Conservation (phyloP, 257 asterid genomes). For the Hygrophila difformis region DNA sequence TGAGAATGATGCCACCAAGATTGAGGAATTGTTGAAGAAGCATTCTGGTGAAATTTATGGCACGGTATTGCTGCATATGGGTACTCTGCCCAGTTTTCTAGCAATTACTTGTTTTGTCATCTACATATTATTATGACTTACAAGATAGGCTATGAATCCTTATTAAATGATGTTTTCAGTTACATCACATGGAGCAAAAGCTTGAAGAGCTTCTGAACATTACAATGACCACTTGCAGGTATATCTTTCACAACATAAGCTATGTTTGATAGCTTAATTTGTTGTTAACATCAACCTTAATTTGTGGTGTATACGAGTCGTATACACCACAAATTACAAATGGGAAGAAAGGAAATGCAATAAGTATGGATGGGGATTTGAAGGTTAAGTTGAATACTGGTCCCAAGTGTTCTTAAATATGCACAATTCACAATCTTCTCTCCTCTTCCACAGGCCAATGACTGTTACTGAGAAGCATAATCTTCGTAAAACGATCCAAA, state of each 20-base stretch:
- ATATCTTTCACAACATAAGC: too few species aligned
- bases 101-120: too few species aligned
- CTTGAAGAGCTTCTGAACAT: constrained; percentile 56
- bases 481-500: constrained; percentile 40
- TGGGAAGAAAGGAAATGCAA: too few species aligned
- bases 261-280: too few species aligned
- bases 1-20: constrained; percentile 40
- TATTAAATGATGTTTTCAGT: constrained; percentile 29
- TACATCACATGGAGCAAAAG: constrained; percentile 63
- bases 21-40: constrained; percentile 39
- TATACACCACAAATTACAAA: too few species aligned
- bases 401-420: too few species aligned
- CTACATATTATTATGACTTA: too few species aligned
- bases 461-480: constrained; percentile 43
- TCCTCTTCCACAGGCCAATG: constrained; percentile 48
- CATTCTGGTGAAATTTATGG: constrained; percentile 34
- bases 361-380: too few species aligned
- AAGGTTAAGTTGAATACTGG: too few species aligned
- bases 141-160: not conserved
- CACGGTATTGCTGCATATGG: constrained; percentile 28
- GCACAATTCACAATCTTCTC: not conserved
- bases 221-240: constrained; percentile 68
- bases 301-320: too few species aligned
- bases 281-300: too few species aligned
- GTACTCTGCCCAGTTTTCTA: not conserved